phyloP scores from a whole-genome alignment of 179 eudicot genomes.

The Spergularia azorica region DNA sequence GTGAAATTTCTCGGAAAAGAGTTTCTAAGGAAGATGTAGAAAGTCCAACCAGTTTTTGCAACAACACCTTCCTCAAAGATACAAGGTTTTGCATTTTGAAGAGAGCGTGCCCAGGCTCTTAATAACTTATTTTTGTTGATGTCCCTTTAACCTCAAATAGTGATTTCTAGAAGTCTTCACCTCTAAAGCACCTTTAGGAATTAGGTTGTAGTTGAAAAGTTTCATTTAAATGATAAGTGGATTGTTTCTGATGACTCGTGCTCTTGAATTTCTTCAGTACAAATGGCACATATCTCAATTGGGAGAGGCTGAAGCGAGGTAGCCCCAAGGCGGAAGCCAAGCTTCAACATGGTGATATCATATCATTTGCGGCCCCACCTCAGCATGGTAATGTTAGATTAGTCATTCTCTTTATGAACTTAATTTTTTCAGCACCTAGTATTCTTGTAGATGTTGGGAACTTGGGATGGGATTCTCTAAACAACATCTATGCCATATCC shows the following conservation, averaged over 20 bases:
- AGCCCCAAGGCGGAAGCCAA: conserved; percentile 55
- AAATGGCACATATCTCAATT: conserved; percentile 87
- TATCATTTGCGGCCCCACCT: conserved; percentile 80
- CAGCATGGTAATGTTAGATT: conserved; percentile 60
- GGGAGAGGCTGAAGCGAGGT: conserved; percentile 69
- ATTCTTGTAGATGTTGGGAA: neutral
- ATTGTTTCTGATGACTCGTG: conserved; percentile 22
- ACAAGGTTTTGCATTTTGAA: conserved; percentile 52
- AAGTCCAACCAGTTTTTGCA: conserved; percentile 44
- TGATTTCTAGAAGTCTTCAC: neutral
- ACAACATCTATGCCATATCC: neutral
- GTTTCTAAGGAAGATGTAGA: conserved; percentile 54
- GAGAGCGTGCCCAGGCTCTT: neutral
- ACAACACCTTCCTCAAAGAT: conserved; percentile 64
- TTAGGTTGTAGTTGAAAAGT: neutral
- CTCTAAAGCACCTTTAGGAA: neutral
- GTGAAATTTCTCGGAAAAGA: conserved; percentile 64
- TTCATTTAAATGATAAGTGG: neutral
- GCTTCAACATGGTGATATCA: conserved; percentile 81
- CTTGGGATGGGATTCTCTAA: neutral
- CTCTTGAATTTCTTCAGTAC: conserved; percentile 55
- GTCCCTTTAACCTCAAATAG: neutral
- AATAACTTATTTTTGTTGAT: neutral
- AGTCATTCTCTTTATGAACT: conserved; percentile 7
- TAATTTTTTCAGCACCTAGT: neutral